These are phyloP conservation scores for Kregervanrija fluxuum DNA, from an alignment of 805 yeast species.

Conservation along the genomic window DNA sequence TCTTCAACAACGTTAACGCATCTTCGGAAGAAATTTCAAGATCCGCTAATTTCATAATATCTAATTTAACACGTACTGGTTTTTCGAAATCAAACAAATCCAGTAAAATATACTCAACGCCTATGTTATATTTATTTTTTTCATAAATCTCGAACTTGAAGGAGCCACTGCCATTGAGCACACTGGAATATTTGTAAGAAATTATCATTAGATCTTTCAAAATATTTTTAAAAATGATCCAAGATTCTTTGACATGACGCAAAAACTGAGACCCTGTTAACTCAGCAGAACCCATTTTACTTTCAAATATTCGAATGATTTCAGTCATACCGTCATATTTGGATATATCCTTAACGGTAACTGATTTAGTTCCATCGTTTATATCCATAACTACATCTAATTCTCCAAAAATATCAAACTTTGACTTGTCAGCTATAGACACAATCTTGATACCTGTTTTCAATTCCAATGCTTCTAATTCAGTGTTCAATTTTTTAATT, in stretches of 20 bases:
- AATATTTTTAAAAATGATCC: constrained; percentile 2
- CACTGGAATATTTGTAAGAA: constrained; percentile 2
- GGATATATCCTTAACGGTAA: no score
- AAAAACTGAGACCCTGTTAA: no score
- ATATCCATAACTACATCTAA: no score
- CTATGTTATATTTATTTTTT: background rate
- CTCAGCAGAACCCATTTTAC: no score
- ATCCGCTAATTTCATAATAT: background rate
- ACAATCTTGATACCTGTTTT: background rate
- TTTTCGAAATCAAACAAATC: constrained; percentile 3
- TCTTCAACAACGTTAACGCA: no score
- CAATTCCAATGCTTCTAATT: constrained; percentile 6
- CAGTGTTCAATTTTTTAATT: constrained; percentile 5
- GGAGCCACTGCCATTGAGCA: background rate
- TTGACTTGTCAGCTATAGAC: no score
- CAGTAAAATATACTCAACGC: background rate
- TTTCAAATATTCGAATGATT: no score
- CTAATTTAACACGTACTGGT: background rate
- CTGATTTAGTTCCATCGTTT: no score
- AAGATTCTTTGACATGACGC: background rate
- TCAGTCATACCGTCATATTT: no score
- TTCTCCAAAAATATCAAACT: no score
- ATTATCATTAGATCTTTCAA: constrained; percentile 10
- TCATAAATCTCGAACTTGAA: no score
- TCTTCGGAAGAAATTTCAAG: no score